phyloP scores from a whole-genome alignment of 768 basidiomycete genomes.

The Tylopilus sp. region DNA sequence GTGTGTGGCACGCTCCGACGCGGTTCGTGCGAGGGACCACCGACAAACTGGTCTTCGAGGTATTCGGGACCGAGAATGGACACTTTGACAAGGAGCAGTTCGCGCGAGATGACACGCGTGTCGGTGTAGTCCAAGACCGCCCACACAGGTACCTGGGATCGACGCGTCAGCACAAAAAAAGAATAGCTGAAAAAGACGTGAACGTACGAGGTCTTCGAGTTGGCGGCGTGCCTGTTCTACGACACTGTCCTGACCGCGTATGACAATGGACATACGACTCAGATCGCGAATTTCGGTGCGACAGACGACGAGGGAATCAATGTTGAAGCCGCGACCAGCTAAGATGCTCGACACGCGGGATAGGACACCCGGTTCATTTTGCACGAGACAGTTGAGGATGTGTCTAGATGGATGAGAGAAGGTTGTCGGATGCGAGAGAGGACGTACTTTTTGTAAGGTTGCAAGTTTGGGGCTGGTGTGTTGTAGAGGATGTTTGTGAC shows the following conservation, averaged over 20 bases:
- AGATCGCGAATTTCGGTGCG: conserved; percentile 96
- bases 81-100: conserved; percentile 92
- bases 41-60: conserved; percentile 84
- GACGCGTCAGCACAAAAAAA: background rate
- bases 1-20: conserved; percentile 36
- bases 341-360: conserved; percentile 97
- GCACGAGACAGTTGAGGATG: conserved; percentile 94
- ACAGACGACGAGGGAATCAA: conserved; percentile 97
- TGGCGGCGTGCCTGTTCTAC: conserved; percentile 96
- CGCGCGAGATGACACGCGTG: conserved; percentile 86
- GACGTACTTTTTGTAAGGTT: conserved; percentile 85
- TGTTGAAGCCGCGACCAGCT: conserved; percentile 96
- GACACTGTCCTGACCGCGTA: conserved; percentile 95
- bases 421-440: background rate
- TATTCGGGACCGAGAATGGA: conserved; percentile 98
- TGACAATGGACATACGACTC: conserved; percentile 96
- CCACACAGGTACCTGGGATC: conserved; percentile 91
- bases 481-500: conserved; percentile 98
- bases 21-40: conserved; percentile 81
- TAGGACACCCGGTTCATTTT: conserved; percentile 99
- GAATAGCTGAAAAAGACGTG: background rate
- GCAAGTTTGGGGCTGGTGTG: conserved; percentile 85
- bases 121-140: conserved; percentile 97
- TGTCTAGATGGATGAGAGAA: conserved; percentile 53
- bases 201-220: conserved; percentile 88